Conservation (phyloP, 2,329 filamentous ascomycete genomes). For the Grosmannia huntii region DNA sequence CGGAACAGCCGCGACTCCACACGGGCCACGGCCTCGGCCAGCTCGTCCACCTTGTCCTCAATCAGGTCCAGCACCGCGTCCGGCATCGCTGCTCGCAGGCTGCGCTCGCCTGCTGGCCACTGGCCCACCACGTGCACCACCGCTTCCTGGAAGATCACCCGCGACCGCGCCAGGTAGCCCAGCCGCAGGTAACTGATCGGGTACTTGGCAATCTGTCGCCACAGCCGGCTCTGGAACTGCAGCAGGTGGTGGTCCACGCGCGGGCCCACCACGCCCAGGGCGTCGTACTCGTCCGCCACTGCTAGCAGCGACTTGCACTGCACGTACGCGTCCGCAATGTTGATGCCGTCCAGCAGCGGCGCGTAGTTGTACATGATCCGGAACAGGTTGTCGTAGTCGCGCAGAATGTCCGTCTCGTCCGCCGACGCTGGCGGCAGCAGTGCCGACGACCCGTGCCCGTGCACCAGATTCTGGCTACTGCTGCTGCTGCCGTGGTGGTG, state of each 20-base stretch:
- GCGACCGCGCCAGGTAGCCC: constrained; percentile 72
- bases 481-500: not conserved
- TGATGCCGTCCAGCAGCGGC: constrained; percentile 67
- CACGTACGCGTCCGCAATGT: constrained; percentile 84
- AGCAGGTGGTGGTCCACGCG: constrained; percentile 88
- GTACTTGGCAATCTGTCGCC: constrained; percentile 95
- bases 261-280: constrained; percentile 73
- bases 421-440: constrained; percentile 33
- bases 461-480: constrained; percentile 4
- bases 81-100: constrained; percentile 62
- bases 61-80: constrained; percentile 74
- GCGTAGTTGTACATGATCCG: constrained; percentile 92
- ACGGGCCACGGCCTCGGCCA: constrained; percentile 68
- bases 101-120: constrained; percentile 72
- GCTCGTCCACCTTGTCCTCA: constrained; percentile 87
- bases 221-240: constrained; percentile 79
- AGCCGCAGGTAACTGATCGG: constrained; percentile 85
- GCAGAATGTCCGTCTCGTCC: constrained; percentile 62
- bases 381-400: constrained; percentile 92
- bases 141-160: constrained; percentile 75
- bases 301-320: constrained; percentile 84
- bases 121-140: constrained; percentile 89
- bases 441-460: constrained; percentile 9
- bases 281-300: constrained; percentile 91
- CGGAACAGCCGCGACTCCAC: constrained; percentile 75